Evolutionary conservation across 306 rosid genomes (phyloP).

Genomic region (Alnus rubra): DNA sequence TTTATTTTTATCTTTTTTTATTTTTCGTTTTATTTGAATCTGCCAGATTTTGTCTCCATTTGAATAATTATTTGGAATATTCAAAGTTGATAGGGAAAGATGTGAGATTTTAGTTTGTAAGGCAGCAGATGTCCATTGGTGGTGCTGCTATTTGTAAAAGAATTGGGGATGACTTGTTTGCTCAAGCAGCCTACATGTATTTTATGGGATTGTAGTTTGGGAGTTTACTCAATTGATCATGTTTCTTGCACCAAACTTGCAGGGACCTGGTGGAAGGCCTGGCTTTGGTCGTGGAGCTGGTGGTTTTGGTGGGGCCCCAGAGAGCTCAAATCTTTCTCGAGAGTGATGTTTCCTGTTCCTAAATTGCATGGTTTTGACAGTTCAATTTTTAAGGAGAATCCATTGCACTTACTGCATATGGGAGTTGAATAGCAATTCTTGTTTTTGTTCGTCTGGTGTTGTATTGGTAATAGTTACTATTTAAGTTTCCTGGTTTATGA

Average conservation of each 20-base stretch:
- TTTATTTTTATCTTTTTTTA: too few species aligned
- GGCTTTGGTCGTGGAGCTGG: constrained; percentile 62
- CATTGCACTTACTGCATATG: constrained; percentile 7
- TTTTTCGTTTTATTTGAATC: too few species aligned
- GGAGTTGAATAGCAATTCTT: constrained; percentile 8
- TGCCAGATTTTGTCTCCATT: too few species aligned
- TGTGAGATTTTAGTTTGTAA: too few species aligned
- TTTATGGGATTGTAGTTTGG: background rate
- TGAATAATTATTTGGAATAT: background rate
- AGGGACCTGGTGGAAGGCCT: constrained; percentile 50
- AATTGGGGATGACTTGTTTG: background rate
- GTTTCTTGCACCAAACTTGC: background rate
- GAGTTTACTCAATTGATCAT: background rate
- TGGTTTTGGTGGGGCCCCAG: constrained; percentile 45
- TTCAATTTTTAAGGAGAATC: constrained; percentile 8
- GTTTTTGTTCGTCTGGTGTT: background rate
- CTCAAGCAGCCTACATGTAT: background rate
- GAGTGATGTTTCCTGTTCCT: background rate
- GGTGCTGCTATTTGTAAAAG: background rate
- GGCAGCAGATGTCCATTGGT: background rate
- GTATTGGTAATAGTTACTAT: background rate
- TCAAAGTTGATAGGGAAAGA: too few species aligned
- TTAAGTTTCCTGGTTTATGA: background rate
- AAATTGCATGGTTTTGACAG: constrained; percentile 11
- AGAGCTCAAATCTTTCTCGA: constrained; percentile 53